Percentiles rank a stretch among this genome's conserved stretches.
These are phyloP conservation scores for Hypoxylon sp. DNA, from an alignment of 2,329 filamentous ascomycete species.

Conservation along the genomic window DNA sequence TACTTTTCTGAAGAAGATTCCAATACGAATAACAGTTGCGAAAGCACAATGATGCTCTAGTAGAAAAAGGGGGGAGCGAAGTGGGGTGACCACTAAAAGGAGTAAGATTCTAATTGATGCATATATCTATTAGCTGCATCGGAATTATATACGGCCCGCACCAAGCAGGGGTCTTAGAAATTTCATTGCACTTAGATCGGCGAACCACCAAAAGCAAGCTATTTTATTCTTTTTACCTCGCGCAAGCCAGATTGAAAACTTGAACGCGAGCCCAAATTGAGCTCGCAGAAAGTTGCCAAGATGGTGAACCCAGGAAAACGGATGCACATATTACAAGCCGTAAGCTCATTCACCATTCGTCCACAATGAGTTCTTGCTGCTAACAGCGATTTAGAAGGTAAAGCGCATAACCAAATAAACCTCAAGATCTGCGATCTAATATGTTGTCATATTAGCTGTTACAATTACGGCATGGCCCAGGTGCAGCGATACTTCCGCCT, in stretches of 20 bases:
- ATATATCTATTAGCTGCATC: no score
- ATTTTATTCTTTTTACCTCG: conserved; percentile 15
- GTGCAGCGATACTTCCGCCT: conserved; percentile 80
- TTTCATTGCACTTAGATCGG: conserved; percentile 25
- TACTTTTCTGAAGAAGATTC: no score
- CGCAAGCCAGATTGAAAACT: conserved; percentile 28
- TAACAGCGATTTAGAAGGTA: conserved; percentile 46
- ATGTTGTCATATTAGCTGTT: conserved; percentile 40
- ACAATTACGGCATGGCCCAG: conserved; percentile 76
- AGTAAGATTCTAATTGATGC: no score
- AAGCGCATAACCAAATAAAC: conserved; percentile 6
- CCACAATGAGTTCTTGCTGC: conserved; percentile 11
- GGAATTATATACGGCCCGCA: no score
- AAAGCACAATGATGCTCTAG: no score
- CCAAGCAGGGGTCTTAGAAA: conserved; percentile 20
- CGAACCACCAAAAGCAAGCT: not conserved
- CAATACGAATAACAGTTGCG: no score
- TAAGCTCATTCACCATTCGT: conserved; percentile 39
- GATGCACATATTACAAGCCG: conserved; percentile 47
- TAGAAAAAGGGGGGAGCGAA: no score
- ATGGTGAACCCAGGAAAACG: conserved; percentile 50
- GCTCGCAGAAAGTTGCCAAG: conserved; percentile 41
- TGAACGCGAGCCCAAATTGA: conserved; percentile 35
- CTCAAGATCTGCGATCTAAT: conserved; percentile 11
- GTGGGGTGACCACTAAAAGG: no score